Base-by-base conservation (phyloP, 208 protist species). In the Wallacemonas sp. region DNA sequence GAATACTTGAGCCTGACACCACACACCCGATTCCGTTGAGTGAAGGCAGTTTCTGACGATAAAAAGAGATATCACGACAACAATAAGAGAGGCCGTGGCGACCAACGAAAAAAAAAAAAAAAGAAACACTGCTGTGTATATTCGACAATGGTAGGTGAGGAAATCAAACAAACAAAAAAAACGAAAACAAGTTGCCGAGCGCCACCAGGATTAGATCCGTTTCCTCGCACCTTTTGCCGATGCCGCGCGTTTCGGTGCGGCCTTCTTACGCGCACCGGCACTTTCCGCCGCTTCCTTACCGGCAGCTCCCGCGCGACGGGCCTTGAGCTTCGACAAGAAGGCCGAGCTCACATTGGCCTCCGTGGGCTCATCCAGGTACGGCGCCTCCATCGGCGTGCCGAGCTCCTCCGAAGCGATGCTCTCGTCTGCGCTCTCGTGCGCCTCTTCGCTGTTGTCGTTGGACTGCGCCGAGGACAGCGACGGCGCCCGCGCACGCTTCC, bases 311-410 rank as follows among this genome's bases (percentile, higher is more conserved):
- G 11, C 16, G 20, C 49, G 49, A 7, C 52, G 52, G 7, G 57
- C 57, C 57, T 64, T 64, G 57, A 64, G 20, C 38, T 46, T 50
- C 5, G 41, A 29, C 12, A 55, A 12, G 32, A 55, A 38, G 31
- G 48, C 45, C 7, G 29, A 14, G 33, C 32, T 54, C 18, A 48
- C 42, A 1, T 68, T 68, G 38, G 48, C 63, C 18, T 42, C 38
- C 7, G 31, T 68, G 28, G 31, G 31, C 45, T 61, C 63, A 12
- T 57, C 63, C 11, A 3, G 23, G 26, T 42, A 45, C 44, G 61
- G 26, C 8, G 61, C 61, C 42, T 65, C 61, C 28, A 41, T 12
- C 4, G 61, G 61, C 14, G 61, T 65, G 44, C 29, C 23, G 44
- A 65, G 32, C 28, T 49, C 61, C 4, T 18, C 25, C 20, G 57